These are phyloP conservation scores for Trichoderma koningii DNA, from an alignment of 2,329 filamentous ascomycete species.

Conservation along the genomic window DNA sequence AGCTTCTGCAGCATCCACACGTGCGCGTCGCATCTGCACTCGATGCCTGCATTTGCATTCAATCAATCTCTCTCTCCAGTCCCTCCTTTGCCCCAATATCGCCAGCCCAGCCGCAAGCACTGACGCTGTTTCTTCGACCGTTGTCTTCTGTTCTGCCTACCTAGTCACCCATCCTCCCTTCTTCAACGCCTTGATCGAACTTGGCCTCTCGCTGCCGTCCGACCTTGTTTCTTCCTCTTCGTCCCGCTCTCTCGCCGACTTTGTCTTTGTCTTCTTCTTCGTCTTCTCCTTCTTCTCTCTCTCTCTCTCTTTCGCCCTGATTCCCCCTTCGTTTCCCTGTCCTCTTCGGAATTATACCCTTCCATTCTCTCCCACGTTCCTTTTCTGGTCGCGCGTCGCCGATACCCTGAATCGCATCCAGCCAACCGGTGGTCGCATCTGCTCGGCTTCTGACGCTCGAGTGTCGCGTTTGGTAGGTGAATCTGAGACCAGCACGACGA, in stretches of 20 bases:
- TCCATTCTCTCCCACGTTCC: conserved; percentile 3
- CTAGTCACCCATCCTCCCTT: too few relatives aligned
- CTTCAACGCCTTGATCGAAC: conserved; percentile 1
- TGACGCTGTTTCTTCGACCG: neutral
- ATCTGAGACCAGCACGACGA: neutral
- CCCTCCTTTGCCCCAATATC: conserved; percentile 24
- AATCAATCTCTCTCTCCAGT: neutral
- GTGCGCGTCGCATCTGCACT: conserved; percentile 21
- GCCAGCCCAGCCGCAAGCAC: neutral
- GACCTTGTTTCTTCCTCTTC: neutral
- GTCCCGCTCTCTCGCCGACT: neutral
- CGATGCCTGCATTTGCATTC: too few relatives aligned
- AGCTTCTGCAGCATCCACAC: neutral
- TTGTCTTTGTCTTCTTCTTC: neutral
- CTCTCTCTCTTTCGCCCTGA: neutral
- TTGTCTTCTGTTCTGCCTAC: too few relatives aligned
- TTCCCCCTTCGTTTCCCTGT: neutral
- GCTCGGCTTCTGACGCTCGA: neutral
- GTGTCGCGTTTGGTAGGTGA: neutral
- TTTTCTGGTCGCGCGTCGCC: neutral
- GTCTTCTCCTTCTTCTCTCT: neutral
- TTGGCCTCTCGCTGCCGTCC: conserved; percentile 14
- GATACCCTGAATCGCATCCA: neutral
- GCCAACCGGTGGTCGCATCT: neutral
- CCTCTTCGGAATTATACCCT: neutral